Evolutionary conservation across 2,329 filamentous ascomycete genomes (phyloP), one percentile per base, ranked within the genome.

Genomic region (Trichoderma polysporum): DNA sequence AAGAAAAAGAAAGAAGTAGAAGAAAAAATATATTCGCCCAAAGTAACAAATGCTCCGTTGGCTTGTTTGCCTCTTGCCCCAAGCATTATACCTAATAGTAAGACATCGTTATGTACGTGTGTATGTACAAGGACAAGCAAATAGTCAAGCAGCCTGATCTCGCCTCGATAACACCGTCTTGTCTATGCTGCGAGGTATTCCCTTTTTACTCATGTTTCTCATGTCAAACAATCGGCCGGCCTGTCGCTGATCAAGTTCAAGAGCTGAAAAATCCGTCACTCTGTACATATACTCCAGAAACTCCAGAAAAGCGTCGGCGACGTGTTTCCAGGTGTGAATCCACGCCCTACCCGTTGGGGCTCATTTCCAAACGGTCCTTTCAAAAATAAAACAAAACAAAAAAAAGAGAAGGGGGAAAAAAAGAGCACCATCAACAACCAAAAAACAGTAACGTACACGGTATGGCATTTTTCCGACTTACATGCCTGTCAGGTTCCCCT

Each of bases 171-270:
- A 64, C 33, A 54, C 60, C 33, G 15, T 52, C 35, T 64, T 56
- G 50, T 64, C 37, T 64, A 54, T 56, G 27, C 50, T 64, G 60
- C 50, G 37, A 56, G 60, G 37, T 45, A 45, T 54, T 45, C 29
- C 52, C 60, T 50, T 29, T 62, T 62, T 41, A 56, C 47, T 56
- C 60, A 56, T 64, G n/a, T 56, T 54, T 56, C 37, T 64, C 60
- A 22, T 64, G 50, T 56, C 50, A 47, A 64, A 47, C 49, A 45
- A 41, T 45, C 17, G 19, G 50, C 50, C 19, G n/a, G 60, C 37
- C 49, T 64, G 60, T 64, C 49, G 60, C 60, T 56, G 50, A 64
- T 54, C 37, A 45, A 54, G 37, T 56, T 47, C 19, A 27, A 64
- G 50, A 47, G 60, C 12, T 56, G 35, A 31, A 41, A 45, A 56